Conservation (phyloP, 2,329 filamentous ascomycete genomes). For the Stagonosporopsis vannaccii region DNA sequence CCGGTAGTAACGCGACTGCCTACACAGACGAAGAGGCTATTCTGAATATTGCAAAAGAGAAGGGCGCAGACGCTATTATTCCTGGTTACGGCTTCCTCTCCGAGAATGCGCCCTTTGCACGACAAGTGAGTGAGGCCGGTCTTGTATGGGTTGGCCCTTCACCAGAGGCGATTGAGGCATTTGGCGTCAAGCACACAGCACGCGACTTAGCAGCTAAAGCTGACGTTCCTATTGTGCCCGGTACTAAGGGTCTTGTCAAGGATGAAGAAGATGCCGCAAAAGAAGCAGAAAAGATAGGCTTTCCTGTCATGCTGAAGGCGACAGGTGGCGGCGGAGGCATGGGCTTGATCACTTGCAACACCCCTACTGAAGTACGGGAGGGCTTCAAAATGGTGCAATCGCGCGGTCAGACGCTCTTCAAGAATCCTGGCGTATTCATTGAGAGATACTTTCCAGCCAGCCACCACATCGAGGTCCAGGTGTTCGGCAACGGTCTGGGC, state of each 20-base stretch:
- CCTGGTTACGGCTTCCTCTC: slow-evolving; percentile 73
- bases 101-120: slow-evolving; percentile 69
- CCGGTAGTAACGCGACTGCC: slow-evolving; percentile 56
- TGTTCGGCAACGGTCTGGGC: slow-evolving; percentile 83
- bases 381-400: slow-evolving; percentile 77
- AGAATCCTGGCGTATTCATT: slow-evolving; percentile 83
- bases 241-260: slow-evolving; percentile 58
- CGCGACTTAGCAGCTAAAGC: slow-evolving; percentile 61
- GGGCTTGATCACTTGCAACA: slow-evolving; percentile 79
- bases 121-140: slow-evolving; percentile 60
- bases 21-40: slow-evolving; percentile 60
- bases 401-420: slow-evolving; percentile 80
- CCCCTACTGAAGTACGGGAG: slow-evolving; percentile 71
- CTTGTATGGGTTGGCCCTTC: slow-evolving; percentile 68
- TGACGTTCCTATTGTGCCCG: slow-evolving; percentile 63
- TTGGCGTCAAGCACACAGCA: slow-evolving; percentile 67
- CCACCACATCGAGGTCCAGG: slow-evolving; percentile 87
- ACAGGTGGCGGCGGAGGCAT: slow-evolving; percentile 72
- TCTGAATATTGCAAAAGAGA: slow-evolving; percentile 60
- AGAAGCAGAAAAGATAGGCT: slow-evolving; percentile 56
- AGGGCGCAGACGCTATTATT: slow-evolving; percentile 64
- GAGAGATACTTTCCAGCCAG: slow-evolving; percentile 82
- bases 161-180: slow-evolving; percentile 60
- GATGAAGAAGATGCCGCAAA: slow-evolving; percentile 57
- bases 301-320: slow-evolving; percentile 66